Conservation (phyloP, 495 filamentous ascomycete species). For the Lentithecium fluviatile region DNA sequence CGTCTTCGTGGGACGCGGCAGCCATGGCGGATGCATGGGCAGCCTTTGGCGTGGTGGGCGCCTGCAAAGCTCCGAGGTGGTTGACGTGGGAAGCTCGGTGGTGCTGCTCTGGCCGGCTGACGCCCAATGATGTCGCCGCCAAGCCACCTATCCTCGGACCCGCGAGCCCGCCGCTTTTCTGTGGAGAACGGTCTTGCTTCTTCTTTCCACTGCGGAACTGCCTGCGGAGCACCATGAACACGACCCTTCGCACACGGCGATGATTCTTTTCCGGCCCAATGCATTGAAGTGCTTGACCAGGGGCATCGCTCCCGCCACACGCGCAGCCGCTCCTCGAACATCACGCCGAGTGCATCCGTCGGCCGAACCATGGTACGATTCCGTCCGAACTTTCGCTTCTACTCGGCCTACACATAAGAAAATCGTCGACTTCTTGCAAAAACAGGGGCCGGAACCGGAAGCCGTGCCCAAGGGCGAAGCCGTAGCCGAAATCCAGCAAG, state of each 20-base stretch:
- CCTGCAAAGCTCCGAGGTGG: constrained; percentile 21
- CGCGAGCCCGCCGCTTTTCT: not conserved
- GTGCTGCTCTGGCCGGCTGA: constrained; percentile 7
- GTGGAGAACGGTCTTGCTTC: not conserved
- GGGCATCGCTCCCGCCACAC: constrained; percentile 16
- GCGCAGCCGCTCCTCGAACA: constrained; percentile 2
- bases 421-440: constrained; percentile 13
- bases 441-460: constrained; percentile 9
- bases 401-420: constrained; percentile 4
- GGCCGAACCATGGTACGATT: not conserved
- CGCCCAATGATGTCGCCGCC: constrained; percentile 33
- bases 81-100: constrained; percentile 19
- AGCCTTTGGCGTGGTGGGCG: constrained; percentile 29
- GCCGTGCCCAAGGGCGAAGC: not conserved
- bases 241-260: constrained; percentile 11
- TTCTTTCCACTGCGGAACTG: not conserved
- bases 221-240: constrained; percentile 18
- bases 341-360: not conserved
- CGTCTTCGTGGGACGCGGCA: constrained; percentile 33
- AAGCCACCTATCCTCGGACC: constrained; percentile 13
- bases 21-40: constrained; percentile 44
- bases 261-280: constrained; percentile 29
- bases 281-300: constrained; percentile 22
- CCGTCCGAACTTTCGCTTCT: constrained; percentile 12
- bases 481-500: not conserved